These are phyloP conservation scores for Domatiomyces globalis DNA, from an alignment of 2,329 filamentous ascomycete genomes.

Conservation along the genomic window DNA sequence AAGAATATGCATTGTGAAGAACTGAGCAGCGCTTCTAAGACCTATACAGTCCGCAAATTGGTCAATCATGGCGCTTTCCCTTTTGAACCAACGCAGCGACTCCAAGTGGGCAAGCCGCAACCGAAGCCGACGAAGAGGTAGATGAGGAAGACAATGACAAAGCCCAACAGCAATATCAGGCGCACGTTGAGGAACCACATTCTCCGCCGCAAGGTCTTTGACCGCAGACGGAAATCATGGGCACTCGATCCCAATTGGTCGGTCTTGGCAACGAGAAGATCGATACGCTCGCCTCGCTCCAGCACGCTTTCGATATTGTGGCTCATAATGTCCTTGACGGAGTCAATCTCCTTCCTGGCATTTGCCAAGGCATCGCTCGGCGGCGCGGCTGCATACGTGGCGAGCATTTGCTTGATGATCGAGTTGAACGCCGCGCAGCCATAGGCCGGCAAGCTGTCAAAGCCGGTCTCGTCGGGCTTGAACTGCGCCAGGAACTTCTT, in stretches of 20 bases:
- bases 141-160: conserved; percentile 51
- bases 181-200: conserved; percentile 99
- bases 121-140: conserved; percentile 60
- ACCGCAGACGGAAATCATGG: conserved; percentile 77
- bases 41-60: no score
- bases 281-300: conserved; percentile 83
- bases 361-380: conserved; percentile 69
- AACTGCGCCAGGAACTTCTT: conserved; percentile 68
- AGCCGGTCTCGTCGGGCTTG: conserved; percentile 48
- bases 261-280: conserved; percentile 91
- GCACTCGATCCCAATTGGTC: conserved; percentile 79
- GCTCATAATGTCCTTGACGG: conserved; percentile 84
- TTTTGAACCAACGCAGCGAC: conserved; percentile 27
- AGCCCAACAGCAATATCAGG: conserved; percentile 71
- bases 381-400: conserved; percentile 67
- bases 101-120: conserved; percentile 50
- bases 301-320: conserved; percentile 84
- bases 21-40: no score
- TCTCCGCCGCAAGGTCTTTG: conserved; percentile 67
- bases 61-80: no score
- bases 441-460: conserved; percentile 67
- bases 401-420: conserved; percentile 61
- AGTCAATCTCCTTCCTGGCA: conserved; percentile 81
- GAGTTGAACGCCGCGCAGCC: conserved; percentile 79
- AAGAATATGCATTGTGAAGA: no score